Evolutionary conservation across 768 basidiomycete genomes (phyloP).

Genomic region (Lactarius pseudohatsudake): DNA sequence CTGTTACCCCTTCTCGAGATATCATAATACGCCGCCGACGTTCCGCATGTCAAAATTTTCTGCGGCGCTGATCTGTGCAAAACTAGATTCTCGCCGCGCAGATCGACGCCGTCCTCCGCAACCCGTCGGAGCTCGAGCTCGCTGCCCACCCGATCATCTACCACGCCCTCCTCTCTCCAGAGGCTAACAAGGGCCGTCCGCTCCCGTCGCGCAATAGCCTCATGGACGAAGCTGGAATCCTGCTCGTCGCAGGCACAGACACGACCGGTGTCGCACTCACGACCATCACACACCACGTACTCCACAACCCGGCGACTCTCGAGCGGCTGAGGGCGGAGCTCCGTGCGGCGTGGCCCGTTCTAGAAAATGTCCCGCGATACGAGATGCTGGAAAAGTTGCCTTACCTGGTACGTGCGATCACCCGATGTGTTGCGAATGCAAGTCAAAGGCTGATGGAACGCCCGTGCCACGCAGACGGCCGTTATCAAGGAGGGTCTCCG

Average conservation of each 20-base stretch:
- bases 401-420: slow-evolving; percentile 41
- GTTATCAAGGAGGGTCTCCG: slow-evolving; percentile 50
- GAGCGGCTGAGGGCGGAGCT: slow-evolving; percentile 37
- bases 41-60: neutral
- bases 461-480: slow-evolving; percentile 38
- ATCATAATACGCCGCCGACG: slow-evolving; percentile 10
- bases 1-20: neutral
- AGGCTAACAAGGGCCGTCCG: slow-evolving; percentile 34
- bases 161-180: slow-evolving; percentile 34
- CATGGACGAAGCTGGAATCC: slow-evolving; percentile 31
- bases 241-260: slow-evolving; percentile 46
- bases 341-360: slow-evolving; percentile 43
- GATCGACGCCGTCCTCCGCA: slow-evolving; percentile 29
- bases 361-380: slow-evolving; percentile 34
- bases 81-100: slow-evolving; percentile 26
- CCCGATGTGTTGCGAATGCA: neutral
- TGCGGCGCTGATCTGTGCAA: slow-evolving; percentile 11
- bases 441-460: neutral
- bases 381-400: slow-evolving; percentile 46
- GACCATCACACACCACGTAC: slow-evolving; percentile 40
- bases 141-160: slow-evolving; percentile 41
- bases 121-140: slow-evolving; percentile 33
- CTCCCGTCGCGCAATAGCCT: slow-evolving; percentile 32
- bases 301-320: slow-evolving; percentile 36
- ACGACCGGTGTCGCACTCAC: slow-evolving; percentile 44